Conservation (phyloP, 495 filamentous ascomycete genomes). For the Xylaria bambusicola region DNA sequence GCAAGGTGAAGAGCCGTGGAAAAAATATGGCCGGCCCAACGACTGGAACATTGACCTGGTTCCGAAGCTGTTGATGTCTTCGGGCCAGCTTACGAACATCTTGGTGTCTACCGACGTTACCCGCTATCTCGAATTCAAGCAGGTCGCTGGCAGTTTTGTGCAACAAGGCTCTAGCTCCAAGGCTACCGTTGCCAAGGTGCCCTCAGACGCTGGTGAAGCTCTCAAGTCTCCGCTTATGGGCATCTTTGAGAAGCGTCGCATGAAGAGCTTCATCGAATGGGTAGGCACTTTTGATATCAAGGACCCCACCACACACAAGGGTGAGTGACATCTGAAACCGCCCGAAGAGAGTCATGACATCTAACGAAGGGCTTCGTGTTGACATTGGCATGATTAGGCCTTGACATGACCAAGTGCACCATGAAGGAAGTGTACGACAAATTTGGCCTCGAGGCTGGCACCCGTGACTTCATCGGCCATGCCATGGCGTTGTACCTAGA, state of each 20-base stretch:
- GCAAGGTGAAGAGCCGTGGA: conserved; percentile 89
- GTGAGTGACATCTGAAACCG: conserved; percentile 47
- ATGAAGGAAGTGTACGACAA: conserved; percentile 99
- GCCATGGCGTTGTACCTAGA: conserved; percentile 95
- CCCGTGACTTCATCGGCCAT: conserved; percentile 94
- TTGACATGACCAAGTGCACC: conserved; percentile 74
- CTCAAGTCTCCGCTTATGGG: conserved; percentile 93
- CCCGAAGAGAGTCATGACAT: conserved; percentile 7
- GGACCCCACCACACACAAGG: conserved; percentile 83
- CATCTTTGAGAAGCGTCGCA: conserved; percentile 93
- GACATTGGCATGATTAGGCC: conserved; percentile 55
- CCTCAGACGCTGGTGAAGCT: conserved; percentile 89
- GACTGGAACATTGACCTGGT: conserved; percentile 99
- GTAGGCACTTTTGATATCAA: conserved; percentile 86
- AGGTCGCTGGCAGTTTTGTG: conserved; percentile 96
- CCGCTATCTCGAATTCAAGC: conserved; percentile 96
- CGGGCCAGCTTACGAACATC: conserved; percentile 97
- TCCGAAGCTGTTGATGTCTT: conserved; percentile 97
- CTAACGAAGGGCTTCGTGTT: not conserved
- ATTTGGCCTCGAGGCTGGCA: conserved; percentile 88
- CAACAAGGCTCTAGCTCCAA: conserved; percentile 79
- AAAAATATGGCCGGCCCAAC: conserved; percentile 92
- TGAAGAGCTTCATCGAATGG: conserved; percentile 97
- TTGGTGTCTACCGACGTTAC: conserved; percentile 96
- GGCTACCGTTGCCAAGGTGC: conserved; percentile 94